A percentile compares a stretch with the other conserved stretches of the same genome.
phyloP scores from a whole-genome alignment of 805 yeast genomes.

The Hermanozyma aechmeae region DNA sequence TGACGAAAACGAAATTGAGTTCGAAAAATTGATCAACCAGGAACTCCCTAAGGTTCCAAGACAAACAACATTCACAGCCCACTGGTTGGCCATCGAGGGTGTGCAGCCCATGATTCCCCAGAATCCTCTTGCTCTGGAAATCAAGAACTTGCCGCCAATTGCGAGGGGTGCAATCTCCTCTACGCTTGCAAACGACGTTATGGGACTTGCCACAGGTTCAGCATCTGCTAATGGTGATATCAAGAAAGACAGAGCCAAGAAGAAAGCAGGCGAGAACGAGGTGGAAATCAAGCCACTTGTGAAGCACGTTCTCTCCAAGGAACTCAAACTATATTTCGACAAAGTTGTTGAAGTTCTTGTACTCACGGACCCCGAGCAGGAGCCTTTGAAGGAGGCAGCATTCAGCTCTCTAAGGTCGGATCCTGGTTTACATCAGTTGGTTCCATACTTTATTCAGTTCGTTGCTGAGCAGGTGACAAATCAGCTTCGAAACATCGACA shows the following conservation, averaged over 20 bases:
- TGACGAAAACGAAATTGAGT: slow-evolving; percentile 88
- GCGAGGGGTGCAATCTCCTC: slow-evolving; percentile 72
- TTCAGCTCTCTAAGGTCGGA: slow-evolving; percentile 77
- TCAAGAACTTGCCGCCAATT: slow-evolving; percentile 66
- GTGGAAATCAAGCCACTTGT: slow-evolving; percentile 77
- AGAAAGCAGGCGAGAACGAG: slow-evolving; percentile 33
- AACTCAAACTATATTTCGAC: slow-evolving; percentile 87
- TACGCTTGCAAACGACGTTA: slow-evolving; percentile 29
- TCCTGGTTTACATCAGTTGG: slow-evolving; percentile 93
- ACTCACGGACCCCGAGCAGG: slow-evolving; percentile 45
- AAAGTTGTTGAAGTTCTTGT: slow-evolving; percentile 75
- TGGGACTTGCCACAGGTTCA: slow-evolving; percentile 13
- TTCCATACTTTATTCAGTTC: slow-evolving; percentile 93
- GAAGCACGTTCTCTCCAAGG: slow-evolving; percentile 90
- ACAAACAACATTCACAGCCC: slow-evolving; percentile 85
- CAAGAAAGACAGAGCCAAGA: slow-evolving; percentile 14
- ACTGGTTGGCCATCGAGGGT: slow-evolving; percentile 97
- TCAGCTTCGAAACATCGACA: slow-evolving; percentile 61
- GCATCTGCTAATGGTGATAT: slow-evolving; percentile 32
- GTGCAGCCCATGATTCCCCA: slow-evolving; percentile 97
- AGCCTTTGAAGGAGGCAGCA: slow-evolving; percentile 65
- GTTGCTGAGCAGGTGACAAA: slow-evolving; percentile 92
- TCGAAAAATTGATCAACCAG: slow-evolving; percentile 85
- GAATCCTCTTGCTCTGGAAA: slow-evolving; percentile 79
- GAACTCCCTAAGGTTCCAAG: slow-evolving; percentile 95